Conservation (phyloP, 192 early-diverging fungal species). For the Backusella mclennaniae region DNA sequence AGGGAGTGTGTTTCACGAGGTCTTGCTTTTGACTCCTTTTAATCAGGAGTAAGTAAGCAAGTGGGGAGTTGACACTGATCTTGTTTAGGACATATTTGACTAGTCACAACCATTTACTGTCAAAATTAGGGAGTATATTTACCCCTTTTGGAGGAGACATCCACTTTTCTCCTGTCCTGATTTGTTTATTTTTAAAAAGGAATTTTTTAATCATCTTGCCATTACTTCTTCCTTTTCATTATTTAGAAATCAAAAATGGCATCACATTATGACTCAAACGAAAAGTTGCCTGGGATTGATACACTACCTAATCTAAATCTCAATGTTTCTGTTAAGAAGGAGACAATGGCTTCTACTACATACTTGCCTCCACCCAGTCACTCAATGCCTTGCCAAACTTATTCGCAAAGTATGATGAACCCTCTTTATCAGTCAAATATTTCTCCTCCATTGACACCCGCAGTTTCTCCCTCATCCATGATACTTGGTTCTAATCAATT, state of each 20-base stretch:
- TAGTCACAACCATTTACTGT: background rate
- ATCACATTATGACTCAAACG: constrained; percentile 1
- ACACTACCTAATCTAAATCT: constrained; percentile 5
- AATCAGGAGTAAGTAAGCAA: constrained; percentile 1
- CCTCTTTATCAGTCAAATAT: background rate
- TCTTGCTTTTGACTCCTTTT: background rate
- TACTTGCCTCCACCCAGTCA: background rate
- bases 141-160: background rate
- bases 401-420: background rate
- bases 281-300: constrained; percentile 8
- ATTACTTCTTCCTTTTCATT: constrained; percentile 6
- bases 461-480: constrained; percentile 11
- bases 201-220: background rate
- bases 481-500: background rate
- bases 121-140: background rate
- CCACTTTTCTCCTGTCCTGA: background rate
- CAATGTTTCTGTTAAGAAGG: background rate
- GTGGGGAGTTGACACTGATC: constrained; percentile 8
- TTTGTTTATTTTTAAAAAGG: constrained; percentile 9
- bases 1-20: constrained; percentile 7
- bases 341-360: background rate
- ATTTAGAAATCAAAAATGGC: constrained; percentile 10
- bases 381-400: background rate
- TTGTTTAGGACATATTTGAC: constrained; percentile 2
- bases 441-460: constrained; percentile 21